Percentiles rank a stretch among this genome's conserved stretches.
These are phyloP conservation scores for Excoecaria cochinchinensis DNA, from an alignment of 345 rosid genomes.

Conservation along the genomic window DNA sequence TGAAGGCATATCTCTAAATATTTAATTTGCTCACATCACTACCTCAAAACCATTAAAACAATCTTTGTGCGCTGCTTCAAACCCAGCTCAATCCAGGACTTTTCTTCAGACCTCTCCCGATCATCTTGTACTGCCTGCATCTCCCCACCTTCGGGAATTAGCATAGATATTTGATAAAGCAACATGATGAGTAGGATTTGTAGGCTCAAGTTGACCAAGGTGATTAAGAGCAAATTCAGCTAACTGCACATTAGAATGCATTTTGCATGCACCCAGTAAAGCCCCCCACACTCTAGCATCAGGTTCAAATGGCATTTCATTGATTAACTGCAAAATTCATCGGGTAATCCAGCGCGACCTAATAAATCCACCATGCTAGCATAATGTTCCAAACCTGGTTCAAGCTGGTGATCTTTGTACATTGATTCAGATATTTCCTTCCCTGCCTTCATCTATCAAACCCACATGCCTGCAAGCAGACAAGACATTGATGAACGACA, in stretches of 20 bases:
- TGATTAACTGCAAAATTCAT: conserved; percentile 41
- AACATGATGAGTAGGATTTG: conserved; percentile 46
- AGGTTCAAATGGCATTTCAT: conserved; percentile 50
- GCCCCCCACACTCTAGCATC: conserved; percentile 70
- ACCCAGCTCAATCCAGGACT: conserved; percentile 58
- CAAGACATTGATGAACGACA: conserved; percentile 48
- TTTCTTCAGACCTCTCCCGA: conserved; percentile 36
- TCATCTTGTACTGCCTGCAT: conserved; percentile 38
- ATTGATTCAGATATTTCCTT: conserved; percentile 43
- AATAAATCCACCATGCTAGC: conserved; percentile 66
- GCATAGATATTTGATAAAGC: conserved; percentile 39
- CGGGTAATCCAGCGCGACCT: conserved; percentile 60
- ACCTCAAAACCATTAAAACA: too few species aligned
- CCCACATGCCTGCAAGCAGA: conserved; percentile 71
- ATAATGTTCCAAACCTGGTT: conserved; percentile 45
- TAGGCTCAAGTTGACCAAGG: conserved; percentile 53
- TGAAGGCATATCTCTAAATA: too few species aligned
- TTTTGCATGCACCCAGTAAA: conserved; percentile 46
- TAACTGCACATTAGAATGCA: conserved; percentile 50
- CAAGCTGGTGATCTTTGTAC: conserved; percentile 34
- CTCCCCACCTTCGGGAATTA: conserved; percentile 41
- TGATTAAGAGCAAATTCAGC: conserved; percentile 47
- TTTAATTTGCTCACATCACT: too few species aligned
- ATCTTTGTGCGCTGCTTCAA: conserved; percentile 12
- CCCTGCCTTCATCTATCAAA: conserved; percentile 61